Base-by-base conservation (phyloP, 2,329 filamentous ascomycete species). In the Pyrenochaeta sp. region DNA sequence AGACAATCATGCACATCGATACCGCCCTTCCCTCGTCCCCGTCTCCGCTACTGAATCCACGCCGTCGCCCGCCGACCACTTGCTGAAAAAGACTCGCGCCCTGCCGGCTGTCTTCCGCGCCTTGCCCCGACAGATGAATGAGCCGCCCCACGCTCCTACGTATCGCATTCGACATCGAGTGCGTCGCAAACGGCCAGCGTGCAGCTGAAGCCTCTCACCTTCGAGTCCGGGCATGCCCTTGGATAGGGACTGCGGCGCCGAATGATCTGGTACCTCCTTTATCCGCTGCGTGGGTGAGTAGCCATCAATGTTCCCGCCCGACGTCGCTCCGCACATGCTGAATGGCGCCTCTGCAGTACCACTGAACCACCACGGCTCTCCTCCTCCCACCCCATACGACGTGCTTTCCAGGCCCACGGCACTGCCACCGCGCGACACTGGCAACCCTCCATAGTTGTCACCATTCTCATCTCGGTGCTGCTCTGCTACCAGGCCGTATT, bases 221-320 rank as follows among this genome's bases (percentile, higher is more conserved):
- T 41, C 45, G 40, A 17, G 40, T 45, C 51, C 46, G 65, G 59
- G 62, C 58, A 71, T 72, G 67, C 61, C 64, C 63, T 52, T 44
- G 32, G 35, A 49, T 41, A 51, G 64, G 60, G 58, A 59, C 36
- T 56, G 52, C 60, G 43, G 52, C 60, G 63, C 62, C 68, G 70
- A 67, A 82, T 91, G 88, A 88, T 91, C 77, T 91, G 88, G 88
- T 91, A 90, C 79, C 78, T 92, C 45, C 79, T 92, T 62, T 92
- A 90, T 78, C 89, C 89, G 70, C 81, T 92, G 64, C 84, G 90
- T 83, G 88, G 90, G 89, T 90, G 77, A 75, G 88, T 61, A 41
- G 40, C 47, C 41, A 15, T 42, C 35, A 41, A 11, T 45, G 32
- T 23, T 37, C 49, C 30, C 51, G 45, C 30, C 31, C 23, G 31